Evolutionary conservation across 2,329 filamentous ascomycete genomes (phyloP), one percentile per base, ranked within the genome.

Genomic region (Sclerotinia subarctica): DNA sequence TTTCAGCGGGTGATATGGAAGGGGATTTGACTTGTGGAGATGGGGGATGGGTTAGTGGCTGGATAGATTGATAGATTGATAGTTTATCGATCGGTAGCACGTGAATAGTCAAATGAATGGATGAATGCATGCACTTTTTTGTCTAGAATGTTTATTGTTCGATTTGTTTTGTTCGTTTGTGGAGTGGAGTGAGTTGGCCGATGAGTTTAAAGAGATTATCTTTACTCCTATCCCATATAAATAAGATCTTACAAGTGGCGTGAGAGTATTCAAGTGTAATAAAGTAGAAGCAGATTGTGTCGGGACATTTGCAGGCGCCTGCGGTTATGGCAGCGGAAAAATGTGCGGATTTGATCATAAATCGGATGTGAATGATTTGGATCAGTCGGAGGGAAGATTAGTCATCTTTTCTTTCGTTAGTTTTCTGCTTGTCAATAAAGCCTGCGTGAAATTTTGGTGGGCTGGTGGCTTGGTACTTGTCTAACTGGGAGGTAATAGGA

Each of bases 241-340:
- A 38, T 38, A 32, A 32, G 32, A 32, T 32, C 5, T 32, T 11
- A 3, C 35, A 38, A 38, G 35, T 38, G 10, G 29, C 2, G 29
- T 29, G 29, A 29, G 8, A 13, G 35, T 13, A 11, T 3, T 38
- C 11, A 38, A 38, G 35, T 13, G 35, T 11, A 11, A 13, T 38
- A 38, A 1, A 38, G 10, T 38, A 1, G 35, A 38, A 38, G 10
- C 59, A 73, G 6, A 65, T 74, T 11, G 71, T 71, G 8, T 71
- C 71, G 2, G 66, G 69, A n/a, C 71, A 76, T 66, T 53, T 74
- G 7, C 70, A 72, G 29, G 70, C 72, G n/a, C 60, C 70, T 42
- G 71, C 73, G 7, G 73, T 75, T 66, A 73, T 72, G 32, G 68
- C 75, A 15, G 73, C 71, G 47, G 73, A 76, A 52, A 74, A 75